Conservation (phyloP, 139 green algal species). For the Raphidocelis subcapitata region DNA sequence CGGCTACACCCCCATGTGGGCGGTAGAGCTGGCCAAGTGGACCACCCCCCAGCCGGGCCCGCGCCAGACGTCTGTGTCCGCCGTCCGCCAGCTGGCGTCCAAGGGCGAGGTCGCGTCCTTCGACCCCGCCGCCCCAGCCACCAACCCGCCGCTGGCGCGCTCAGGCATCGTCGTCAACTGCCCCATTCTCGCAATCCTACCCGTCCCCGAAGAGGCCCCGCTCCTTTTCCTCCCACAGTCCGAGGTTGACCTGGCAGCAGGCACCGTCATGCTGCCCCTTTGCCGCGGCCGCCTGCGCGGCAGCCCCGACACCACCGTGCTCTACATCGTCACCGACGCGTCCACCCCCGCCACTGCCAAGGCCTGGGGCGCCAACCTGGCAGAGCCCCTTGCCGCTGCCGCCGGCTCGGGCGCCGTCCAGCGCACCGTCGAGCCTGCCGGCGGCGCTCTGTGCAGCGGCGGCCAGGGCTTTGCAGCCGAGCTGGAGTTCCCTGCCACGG, state of each 20-base stretch:
- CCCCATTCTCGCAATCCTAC: conserved; percentile 1
- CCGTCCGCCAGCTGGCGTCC: not conserved
- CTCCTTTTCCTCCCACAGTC: too few relatives aligned
- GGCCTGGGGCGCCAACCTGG: not conserved
- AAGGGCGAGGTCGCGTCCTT: conserved; percentile 16
- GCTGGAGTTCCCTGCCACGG: not conserved
- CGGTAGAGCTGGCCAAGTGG: conserved; percentile 11
- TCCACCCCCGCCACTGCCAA: not conserved
- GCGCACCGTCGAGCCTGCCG: not conserved
- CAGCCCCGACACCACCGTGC: not conserved
- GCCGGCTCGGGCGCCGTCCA: not conserved
- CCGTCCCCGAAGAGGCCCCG: too few relatives aligned
- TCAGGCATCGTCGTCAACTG: conserved; percentile 15
- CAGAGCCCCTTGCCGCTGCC: not conserved
- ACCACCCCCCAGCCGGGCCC: not conserved
- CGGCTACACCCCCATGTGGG: conserved; percentile 7
- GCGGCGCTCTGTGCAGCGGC: not conserved
- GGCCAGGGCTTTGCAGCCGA: too few relatives aligned
- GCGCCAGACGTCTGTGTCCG: conserved; percentile 15
- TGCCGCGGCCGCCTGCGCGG: not conserved
- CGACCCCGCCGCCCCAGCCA: not conserved
- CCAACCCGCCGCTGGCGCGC: conserved; percentile 4
- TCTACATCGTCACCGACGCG: conserved; percentile 15
- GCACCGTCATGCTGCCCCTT: conserved; percentile 6
- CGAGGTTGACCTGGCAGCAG: not conserved